Conservation (phyloP, 2,329 filamentous ascomycete species). For the Hypoxylon sp. region DNA sequence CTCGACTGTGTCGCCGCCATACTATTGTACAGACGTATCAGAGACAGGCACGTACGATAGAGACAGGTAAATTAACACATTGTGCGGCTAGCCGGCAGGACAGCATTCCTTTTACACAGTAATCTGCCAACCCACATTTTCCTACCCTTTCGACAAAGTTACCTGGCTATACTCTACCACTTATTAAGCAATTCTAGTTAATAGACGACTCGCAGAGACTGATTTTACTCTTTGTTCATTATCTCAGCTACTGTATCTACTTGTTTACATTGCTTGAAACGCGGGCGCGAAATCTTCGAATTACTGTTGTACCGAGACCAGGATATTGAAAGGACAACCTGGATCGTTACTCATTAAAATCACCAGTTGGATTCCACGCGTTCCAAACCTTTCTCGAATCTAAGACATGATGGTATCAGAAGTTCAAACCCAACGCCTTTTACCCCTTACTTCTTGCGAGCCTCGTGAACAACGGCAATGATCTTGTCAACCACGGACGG, state of each 20-base stretch:
- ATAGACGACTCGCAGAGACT: slow-evolving; percentile 15
- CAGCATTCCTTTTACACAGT: neutral
- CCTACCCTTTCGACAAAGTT: neutral
- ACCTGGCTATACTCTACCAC: neutral
- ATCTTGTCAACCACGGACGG: slow-evolving; percentile 91
- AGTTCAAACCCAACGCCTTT: slow-evolving; percentile 27
- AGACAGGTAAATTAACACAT: neutral
- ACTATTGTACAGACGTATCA: slow-evolving; percentile 3
- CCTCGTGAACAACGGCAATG: slow-evolving; percentile 82
- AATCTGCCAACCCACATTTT: neutral
- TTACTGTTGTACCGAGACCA: slow-evolving; percentile 15
- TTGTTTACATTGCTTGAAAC: slow-evolving; percentile 19
- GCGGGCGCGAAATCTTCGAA: slow-evolving; percentile 16
- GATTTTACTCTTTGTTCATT: slow-evolving; percentile 12
- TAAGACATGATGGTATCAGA: slow-evolving; percentile 42
- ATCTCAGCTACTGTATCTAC: slow-evolving; percentile 17
- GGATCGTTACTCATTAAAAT: slow-evolving; percentile 2
- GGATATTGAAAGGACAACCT: slow-evolving; percentile 5
- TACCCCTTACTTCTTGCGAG: slow-evolving; percentile 65
- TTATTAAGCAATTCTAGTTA: neutral
- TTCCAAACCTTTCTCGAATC: slow-evolving; percentile 21
- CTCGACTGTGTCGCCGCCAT: slow-evolving; percentile 23
- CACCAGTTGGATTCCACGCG: slow-evolving; percentile 21
- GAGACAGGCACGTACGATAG: slow-evolving; percentile 11
- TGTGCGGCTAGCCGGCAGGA: neutral